phyloP scores from a whole-genome alignment of 352 stramenopile genomes.

The Phytophthora hibernalis region DNA sequence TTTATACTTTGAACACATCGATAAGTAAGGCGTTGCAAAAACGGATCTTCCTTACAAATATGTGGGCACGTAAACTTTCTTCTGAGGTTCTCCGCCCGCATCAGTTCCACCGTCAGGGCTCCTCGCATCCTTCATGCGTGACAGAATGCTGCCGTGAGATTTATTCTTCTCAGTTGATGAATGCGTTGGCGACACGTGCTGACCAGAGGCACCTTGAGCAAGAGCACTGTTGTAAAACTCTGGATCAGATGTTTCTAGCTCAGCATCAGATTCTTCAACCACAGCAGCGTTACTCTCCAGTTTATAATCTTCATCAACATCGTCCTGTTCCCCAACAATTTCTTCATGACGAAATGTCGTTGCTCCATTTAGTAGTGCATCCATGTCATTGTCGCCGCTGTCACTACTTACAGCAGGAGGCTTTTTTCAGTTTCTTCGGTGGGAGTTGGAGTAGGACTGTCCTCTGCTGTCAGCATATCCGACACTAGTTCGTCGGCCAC shows the following conservation, averaged over 20 bases:
- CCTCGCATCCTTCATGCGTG: conserved; percentile 25
- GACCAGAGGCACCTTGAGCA: background rate
- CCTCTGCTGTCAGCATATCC: conserved; percentile 38
- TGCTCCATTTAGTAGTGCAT: conserved; percentile 33
- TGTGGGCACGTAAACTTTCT: conserved; percentile 32
- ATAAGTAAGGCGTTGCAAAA: conserved; percentile 9
- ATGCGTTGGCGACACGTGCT: conserved; percentile 4
- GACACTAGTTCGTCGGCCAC: conserved; percentile 48
- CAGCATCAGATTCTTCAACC: conserved; percentile 21
- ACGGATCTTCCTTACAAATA: conserved; percentile 23
- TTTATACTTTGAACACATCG: conserved; percentile 12
- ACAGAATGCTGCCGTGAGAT: conserved; percentile 18
- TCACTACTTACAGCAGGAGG: conserved; percentile 24
- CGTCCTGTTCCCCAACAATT: conserved; percentile 44
- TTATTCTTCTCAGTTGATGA: conserved; percentile 16
- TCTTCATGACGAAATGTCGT: conserved; percentile 41
- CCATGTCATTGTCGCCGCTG: conserved; percentile 39
- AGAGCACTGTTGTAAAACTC: background rate
- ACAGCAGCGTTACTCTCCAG: conserved; percentile 12
- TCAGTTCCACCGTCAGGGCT: background rate
- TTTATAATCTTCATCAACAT: conserved; percentile 16
- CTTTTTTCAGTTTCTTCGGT: conserved; percentile 25
- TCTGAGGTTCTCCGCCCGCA: conserved; percentile 6
- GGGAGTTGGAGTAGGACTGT: conserved; percentile 1
- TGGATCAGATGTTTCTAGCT: conserved; percentile 11